Base-by-base conservation (phyloP, 768 basidiomycete genomes). In the Mycena metata region DNA sequence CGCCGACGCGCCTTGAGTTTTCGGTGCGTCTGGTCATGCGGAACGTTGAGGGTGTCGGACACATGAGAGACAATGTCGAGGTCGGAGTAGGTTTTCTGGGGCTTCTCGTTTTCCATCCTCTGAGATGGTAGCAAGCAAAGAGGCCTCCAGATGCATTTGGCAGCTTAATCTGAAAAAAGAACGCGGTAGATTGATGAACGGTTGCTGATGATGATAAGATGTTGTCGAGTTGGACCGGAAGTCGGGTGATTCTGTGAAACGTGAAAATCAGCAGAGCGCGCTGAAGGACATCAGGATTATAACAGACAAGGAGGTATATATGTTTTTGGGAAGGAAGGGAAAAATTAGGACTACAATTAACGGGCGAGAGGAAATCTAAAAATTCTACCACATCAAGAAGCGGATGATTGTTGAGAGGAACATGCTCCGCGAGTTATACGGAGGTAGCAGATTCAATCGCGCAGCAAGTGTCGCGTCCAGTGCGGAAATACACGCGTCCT, bases 21-120 rank as follows among this genome's bases (percentile, higher is more conserved):
- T 41, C 83, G 76, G 64, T 76, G 82, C 3, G 83, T 83, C 66
- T 79, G 75, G 62, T 83, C 82, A 30, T 72, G 64, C 1, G 63
- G 64, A 24, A 30, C 57, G 24, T 39, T 39, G 10, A 70, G 65
- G 26, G 49, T 49, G 33, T 45, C 45, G 6, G 67, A 67, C 12
- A 62, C 46, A 15, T 61, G 54, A 6, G 70, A 71, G 17, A 65
- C 66, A 33, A 65, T 58, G 10, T 68, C 70, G 6, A 68, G 30
- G 30, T 71, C 70, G n/a, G 60, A 15, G 17, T 50, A 23, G 5
- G 9, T 26, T 19, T 65, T 65, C 30, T 35, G 12, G 45, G 11
- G 23, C 46, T 66, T 70, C 50, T 70, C 69, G 60, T 42, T 30
- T 19, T 66, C 54, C 64, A 70, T 61, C 16, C 21, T 24, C 5